A percentile compares a stretch with the other conserved stretches of the same genome.
phyloP scores from a whole-genome alignment of 78 protist species.

The Dictyostelium intermedium region DNA sequence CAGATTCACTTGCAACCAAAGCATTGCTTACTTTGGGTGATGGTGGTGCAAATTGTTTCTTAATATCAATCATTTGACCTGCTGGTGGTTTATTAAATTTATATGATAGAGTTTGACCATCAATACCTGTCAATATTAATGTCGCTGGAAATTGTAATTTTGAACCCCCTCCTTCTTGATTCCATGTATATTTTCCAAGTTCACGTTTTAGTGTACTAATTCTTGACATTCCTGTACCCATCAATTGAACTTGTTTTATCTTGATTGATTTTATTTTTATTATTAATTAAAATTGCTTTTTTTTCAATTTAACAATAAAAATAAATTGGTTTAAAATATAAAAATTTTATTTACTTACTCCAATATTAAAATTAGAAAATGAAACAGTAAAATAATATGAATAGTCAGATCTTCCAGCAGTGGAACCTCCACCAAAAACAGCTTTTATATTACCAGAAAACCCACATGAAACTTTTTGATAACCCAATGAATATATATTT shows the following conservation, averaged over 20 bases:
- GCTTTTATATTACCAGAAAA: slow-evolving; percentile 2
- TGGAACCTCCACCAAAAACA: slow-evolving; percentile 10
- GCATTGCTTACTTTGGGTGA: background rate
- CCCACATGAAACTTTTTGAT: slow-evolving; percentile 53
- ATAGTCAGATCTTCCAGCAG: background rate
- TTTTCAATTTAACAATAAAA: background rate
- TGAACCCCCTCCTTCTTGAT: slow-evolving; percentile 4
- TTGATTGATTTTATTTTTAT: background rate
- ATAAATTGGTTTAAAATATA: no score
- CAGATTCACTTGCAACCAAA: background rate
- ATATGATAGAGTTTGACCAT: background rate
- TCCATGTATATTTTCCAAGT: background rate
- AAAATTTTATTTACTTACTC: slow-evolving; percentile 14
- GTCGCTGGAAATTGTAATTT: slow-evolving; percentile 46
- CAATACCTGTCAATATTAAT: slow-evolving; percentile 1
- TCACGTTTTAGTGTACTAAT: no score
- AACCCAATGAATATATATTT: slow-evolving; percentile 46
- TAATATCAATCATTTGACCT: background rate
- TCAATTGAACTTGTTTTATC: slow-evolving; percentile 20
- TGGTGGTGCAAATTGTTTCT: slow-evolving; percentile 32
- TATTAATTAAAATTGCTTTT: background rate
- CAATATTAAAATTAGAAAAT: slow-evolving; percentile 5
- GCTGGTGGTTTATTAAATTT: slow-evolving; percentile 8
- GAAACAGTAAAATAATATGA: slow-evolving; percentile 31
- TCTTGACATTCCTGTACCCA: no score